A percentile compares a stretch with the other conserved stretches of the same genome.
These are phyloP conservation scores for Dactylis glomerata DNA, from an alignment of 176 grass and related monocot species.

Conservation along the genomic window DNA sequence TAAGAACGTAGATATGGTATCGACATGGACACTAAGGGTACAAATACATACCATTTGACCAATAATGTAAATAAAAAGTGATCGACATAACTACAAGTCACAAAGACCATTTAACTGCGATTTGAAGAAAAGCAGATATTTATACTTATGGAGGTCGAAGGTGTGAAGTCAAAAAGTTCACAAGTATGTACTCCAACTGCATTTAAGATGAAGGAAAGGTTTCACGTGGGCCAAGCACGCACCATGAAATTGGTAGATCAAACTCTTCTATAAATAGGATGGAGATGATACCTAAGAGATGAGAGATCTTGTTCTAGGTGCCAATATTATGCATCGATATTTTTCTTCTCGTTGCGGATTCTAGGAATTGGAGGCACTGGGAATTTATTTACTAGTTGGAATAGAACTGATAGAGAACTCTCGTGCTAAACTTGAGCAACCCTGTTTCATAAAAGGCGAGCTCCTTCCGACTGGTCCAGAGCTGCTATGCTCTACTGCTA, in stretches of 20 bases:
- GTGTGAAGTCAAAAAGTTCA: too few species aligned
- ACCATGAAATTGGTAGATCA: not conserved
- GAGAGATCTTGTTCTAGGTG: not conserved
- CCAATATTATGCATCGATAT: not conserved
- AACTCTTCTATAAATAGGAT: not conserved
- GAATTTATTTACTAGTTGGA: not conserved
- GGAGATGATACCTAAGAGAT: not conserved
- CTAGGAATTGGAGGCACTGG: not conserved
- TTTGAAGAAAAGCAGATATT: too few species aligned
- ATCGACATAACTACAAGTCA: not conserved
- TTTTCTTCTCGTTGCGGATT: not conserved
- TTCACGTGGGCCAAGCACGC: not conserved
- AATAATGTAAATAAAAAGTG: not conserved
- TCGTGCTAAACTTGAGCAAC: not conserved
- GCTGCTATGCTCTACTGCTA: too few species aligned
- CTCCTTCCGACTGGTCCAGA: too few species aligned
- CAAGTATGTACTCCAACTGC: too few species aligned
- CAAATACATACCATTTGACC: not conserved
- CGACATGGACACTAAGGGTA: too few species aligned
- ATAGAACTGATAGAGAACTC: too few species aligned
- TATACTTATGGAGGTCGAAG: too few species aligned
- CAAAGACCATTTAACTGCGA: not conserved
- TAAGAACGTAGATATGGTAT: too few species aligned
- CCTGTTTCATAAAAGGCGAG: too few species aligned
- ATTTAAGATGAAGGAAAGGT: not conserved